phyloP scores from a whole-genome alignment of 805 yeast species.

The Kodamaea hsintzibuensis region DNA sequence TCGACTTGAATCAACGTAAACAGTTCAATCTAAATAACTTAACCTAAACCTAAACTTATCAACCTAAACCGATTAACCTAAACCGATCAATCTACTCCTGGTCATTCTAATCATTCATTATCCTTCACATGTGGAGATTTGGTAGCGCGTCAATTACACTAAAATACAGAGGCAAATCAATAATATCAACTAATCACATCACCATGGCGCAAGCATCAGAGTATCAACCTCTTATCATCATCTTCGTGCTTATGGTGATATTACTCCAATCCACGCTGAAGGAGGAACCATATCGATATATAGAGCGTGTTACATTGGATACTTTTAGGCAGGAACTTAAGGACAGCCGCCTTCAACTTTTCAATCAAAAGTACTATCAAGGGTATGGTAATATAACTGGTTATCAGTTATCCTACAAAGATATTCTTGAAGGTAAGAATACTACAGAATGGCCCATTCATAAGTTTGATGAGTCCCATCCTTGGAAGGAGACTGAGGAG shows the following conservation, averaged over 20 bases:
- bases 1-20: too few relatives aligned
- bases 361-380: slow-evolving; percentile 41
- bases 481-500: slow-evolving; percentile 48
- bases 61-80: too few relatives aligned
- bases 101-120: neutral
- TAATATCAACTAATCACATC: neutral
- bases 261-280: slow-evolving; percentile 19
- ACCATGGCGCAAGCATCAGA: slow-evolving; percentile 5
- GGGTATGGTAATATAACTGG: slow-evolving; percentile 80
- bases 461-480: slow-evolving; percentile 39
- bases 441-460: slow-evolving; percentile 62
- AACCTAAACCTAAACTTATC: too few relatives aligned
- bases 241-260: slow-evolving; percentile 36
- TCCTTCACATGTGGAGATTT: neutral
- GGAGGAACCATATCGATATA: slow-evolving; percentile 19
- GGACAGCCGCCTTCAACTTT: slow-evolving; percentile 24
- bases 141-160: neutral
- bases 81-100: too few relatives aligned
- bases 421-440: slow-evolving; percentile 46
- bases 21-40: too few relatives aligned
- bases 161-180: neutral
- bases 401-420: slow-evolving; percentile 62
- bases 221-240: slow-evolving; percentile 24
- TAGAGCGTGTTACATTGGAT: slow-evolving; percentile 27
- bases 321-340: slow-evolving; percentile 26